Base-by-base conservation (phyloP, 352 stramenopile genomes). In the Phytopythium ostracodes region DNA sequence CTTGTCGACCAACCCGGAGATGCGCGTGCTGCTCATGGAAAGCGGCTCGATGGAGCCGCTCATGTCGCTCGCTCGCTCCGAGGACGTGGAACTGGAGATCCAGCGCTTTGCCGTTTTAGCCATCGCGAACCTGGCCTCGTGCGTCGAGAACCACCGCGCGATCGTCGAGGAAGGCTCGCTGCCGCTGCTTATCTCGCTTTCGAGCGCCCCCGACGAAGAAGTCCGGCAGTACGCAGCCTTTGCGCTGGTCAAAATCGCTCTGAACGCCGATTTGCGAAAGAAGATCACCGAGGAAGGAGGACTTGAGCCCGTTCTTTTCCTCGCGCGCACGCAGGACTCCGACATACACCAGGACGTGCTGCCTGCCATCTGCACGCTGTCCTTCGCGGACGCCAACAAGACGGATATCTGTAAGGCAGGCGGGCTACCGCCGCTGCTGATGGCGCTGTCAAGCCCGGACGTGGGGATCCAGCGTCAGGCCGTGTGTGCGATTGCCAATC, bases 151-250 rank as follows among this genome's bases (percentile, higher is more conserved):
- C 64, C 96, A 99, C 70, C 73, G 80, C 25, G 81, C 88, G 14
- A 97, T 99, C 55, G 84, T 99, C 35, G 87, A 94, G 24, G 91
- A 98, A 83, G 94, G 93, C 8, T 97, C 96, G 36, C 70, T 99
- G 29, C 85, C 93, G 12, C 72, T 98, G 57, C 79, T 99, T 3
- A 98, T 99, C 52, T 98, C 92, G 5, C 84, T 99, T 10, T 98
- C 91, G 4, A 98, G 94, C 64, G 96, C 96, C 5, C 86, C 89
- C 1, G 96, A 99, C 55, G 77, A 97, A 56, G 85, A 98, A 60
- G 89, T 99, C 52, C 84, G 95, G 1, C 95, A 98, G 66, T 98
- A 98, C 73, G 95, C 96, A 42, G 95, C 96, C 1, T 98, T 97
- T 61, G 94, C 96, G 29, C 74, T 98, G 15, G 92, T 98, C 14